Percentiles rank a stretch among this genome's conserved stretches.
These are phyloP conservation scores for Neocallimastix lanati DNA, from an alignment of 192 early-diverging fungal species.

Conservation along the genomic window DNA sequence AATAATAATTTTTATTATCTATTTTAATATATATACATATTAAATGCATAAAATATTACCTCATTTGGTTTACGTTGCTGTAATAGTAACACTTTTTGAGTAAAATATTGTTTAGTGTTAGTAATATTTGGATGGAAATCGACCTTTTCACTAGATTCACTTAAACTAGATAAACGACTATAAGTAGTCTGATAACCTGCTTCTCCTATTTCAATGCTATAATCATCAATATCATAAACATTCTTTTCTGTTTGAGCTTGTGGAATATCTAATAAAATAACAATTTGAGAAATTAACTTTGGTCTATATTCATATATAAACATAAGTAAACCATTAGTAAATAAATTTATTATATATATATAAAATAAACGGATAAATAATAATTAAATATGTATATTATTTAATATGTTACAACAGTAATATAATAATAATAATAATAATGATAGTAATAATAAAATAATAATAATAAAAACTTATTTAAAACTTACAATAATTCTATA, in stretches of 20 bases:
- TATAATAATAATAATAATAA: too few relatives aligned
- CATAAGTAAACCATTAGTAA: too few relatives aligned
- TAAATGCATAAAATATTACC: neutral
- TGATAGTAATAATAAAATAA: too few relatives aligned
- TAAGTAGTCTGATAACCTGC: neutral
- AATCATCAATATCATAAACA: neutral
- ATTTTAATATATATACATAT: too few relatives aligned
- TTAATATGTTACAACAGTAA: too few relatives aligned
- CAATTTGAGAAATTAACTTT: neutral
- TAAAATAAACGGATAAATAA: too few relatives aligned
- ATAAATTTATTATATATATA: too few relatives aligned
- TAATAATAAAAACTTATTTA: too few relatives aligned
- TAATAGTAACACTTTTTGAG: neutral
- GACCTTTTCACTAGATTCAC: neutral
- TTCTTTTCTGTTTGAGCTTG: neutral
- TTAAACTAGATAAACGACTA: neutral
- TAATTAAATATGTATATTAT: too few relatives aligned
- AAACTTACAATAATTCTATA: constrained; percentile 13
- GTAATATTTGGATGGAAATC: neutral
- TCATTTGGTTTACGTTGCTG: neutral
- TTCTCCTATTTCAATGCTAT: neutral
- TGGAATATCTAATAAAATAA: neutral
- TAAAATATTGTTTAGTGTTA: neutral
- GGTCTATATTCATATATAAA: too few relatives aligned
- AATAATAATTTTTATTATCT: too few relatives aligned